Evolutionary conservation across 2,329 filamentous ascomycete species (phyloP), one percentile per base, ranked within the genome.

Genomic region (Periconia sp.): DNA sequence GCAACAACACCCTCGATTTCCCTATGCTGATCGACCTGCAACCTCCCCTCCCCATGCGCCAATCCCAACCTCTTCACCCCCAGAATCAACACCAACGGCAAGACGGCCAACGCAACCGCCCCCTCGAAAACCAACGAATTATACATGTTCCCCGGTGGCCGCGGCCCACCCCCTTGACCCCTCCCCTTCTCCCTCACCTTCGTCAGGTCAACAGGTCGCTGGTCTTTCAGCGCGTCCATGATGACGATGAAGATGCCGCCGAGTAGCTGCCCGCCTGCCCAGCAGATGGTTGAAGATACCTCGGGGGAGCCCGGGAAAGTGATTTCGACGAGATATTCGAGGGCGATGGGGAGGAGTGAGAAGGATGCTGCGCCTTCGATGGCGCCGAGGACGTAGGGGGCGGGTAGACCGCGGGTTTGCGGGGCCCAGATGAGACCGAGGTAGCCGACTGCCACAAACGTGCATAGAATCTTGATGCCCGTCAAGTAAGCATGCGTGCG

Each of bases 241-340:
- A 92, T 72, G 21, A 99, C 73, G 59, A 96, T 88, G 63, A 96
- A 96, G 19, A 92, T 72, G 2, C 84, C 92, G 10, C 94, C 94
- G 1, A 95, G 72, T 6, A 96, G 71, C 74, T 97, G 92, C 0
- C 94, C 92, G 5, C 87, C 87, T 1, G 83, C 81, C 94, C 94
- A 97, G 60, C 87, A 88, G 16, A 95, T 76, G 19, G 88, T 90
- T 49, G 84, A 88, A 1, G 88, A 89, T 31, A 96, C 81, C 71
- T 95, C 92, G 0, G 94, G 92, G 28, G 84, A 86, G 18, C 95
- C 83, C 0, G 94, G 94, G 61, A 94, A 89, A 4, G 88, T 91
- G 46, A 96, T 81, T 68, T 97, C 90, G 37, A 89, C 88, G 12
- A 96, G 76, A 57, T 88, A 91, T 71, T 99, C 94, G 36, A 97